Evolutionary conservation across 139 green algal species (phyloP).

Genomic region (Tetratostichococcus sp.): DNA sequence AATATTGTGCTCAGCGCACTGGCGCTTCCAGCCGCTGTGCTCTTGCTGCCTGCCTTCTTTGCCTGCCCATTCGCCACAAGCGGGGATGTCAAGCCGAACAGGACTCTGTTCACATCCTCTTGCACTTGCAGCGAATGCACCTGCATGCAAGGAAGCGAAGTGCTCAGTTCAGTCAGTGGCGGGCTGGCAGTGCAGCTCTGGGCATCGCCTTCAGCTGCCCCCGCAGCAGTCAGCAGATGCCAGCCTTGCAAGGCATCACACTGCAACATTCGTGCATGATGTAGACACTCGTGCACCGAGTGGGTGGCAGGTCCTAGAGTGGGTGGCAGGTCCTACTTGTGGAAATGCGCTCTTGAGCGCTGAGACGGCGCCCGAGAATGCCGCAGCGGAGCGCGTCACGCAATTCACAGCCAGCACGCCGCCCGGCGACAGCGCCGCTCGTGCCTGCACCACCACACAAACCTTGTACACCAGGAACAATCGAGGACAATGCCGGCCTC

Average conservation of each 20-base stretch:
- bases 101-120: slow-evolving; percentile 44
- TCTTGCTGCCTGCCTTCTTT: neutral
- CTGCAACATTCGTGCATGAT: too few relatives aligned
- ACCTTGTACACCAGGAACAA: too few relatives aligned
- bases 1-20: neutral
- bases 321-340: too few relatives aligned
- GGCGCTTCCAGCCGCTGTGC: neutral
- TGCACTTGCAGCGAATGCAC: slow-evolving; percentile 41
- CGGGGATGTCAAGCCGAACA: slow-evolving; percentile 31
- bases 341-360: neutral
- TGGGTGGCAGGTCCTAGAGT: too few relatives aligned
- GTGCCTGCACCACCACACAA: slow-evolving; percentile 5
- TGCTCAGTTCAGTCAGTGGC: too few relatives aligned
- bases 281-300: too few relatives aligned
- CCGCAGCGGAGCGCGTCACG: slow-evolving; percentile 9
- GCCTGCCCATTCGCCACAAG: neutral
- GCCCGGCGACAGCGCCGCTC: neutral
- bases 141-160: slow-evolving; percentile 31
- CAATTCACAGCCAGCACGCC: slow-evolving; percentile 25
- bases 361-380: slow-evolving; percentile 6
- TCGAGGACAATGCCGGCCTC: too few relatives aligned
- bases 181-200: too few relatives aligned
- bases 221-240: neutral
- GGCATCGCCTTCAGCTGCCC: neutral
- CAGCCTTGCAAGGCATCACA: neutral